Evolutionary conservation across 2,329 filamentous ascomycete species (phyloP).

Genomic region (Stromatinia cepivora): DNA sequence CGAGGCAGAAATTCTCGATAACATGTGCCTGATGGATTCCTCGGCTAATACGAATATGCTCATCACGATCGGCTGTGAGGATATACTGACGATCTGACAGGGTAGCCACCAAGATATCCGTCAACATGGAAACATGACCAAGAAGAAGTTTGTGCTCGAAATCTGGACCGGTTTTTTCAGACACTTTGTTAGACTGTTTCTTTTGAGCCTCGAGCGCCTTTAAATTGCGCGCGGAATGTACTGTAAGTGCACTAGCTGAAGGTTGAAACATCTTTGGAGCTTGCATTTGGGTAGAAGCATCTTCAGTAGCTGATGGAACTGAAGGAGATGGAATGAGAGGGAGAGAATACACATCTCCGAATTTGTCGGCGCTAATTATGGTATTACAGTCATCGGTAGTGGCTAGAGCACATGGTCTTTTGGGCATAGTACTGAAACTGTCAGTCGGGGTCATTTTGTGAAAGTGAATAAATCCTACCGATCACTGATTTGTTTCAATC

Average conservation of each 20-base stretch:
- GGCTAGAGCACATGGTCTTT: constrained; percentile 76
- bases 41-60: constrained; percentile 86
- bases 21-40: constrained; percentile 81
- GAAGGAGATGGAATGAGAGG: constrained; percentile 58
- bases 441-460: constrained; percentile 19
- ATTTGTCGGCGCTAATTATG: constrained; percentile 88
- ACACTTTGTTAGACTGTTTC: constrained; percentile 43
- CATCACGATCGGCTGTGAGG: constrained; percentile 67
- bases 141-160: constrained; percentile 80
- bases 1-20: constrained; percentile 86
- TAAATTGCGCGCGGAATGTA: constrained; percentile 64
- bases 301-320: constrained; percentile 25
- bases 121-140: constrained; percentile 94
- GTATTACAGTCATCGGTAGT: constrained; percentile 68
- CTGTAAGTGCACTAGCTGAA: constrained; percentile 58
- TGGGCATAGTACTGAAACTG: constrained; percentile 68
- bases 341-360: constrained; percentile 90
- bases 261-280: constrained; percentile 46
- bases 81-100: constrained; percentile 57
- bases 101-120: constrained; percentile 65
- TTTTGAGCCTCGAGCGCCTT: constrained; percentile 60
- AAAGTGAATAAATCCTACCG: constrained; percentile 52
- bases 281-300: constrained; percentile 27
- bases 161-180: constrained; percentile 42
- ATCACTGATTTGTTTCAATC: constrained; percentile 66